These are phyloP conservation scores for Fusarium sp. DNA, from an alignment of 2,329 filamentous ascomycete genomes.

Conservation along the genomic window DNA sequence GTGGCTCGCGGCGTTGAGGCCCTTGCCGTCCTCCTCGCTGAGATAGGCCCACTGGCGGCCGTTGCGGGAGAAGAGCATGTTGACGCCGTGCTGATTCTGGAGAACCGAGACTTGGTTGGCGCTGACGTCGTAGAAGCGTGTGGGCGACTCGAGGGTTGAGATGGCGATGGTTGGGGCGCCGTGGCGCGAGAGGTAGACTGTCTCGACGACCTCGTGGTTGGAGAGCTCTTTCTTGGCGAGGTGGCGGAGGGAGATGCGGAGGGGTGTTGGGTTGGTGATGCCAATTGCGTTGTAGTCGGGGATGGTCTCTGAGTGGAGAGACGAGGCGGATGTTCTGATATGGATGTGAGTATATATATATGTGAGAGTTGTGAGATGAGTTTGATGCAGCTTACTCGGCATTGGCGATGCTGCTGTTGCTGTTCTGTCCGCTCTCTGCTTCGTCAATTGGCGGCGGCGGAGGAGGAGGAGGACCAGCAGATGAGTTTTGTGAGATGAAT, in stretches of 20 bases:
- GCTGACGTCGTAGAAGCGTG: conserved; percentile 41
- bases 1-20: conserved; percentile 35
- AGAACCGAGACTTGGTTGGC: conserved; percentile 37
- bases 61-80: conserved; percentile 39
- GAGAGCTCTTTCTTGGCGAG: conserved; percentile 44
- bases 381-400: conserved; percentile 19
- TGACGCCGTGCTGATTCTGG: conserved; percentile 42
- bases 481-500: conserved; percentile 41
- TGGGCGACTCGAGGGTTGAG: conserved; percentile 42
- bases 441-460: conserved; percentile 19
- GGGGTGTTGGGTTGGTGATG: conserved; percentile 42
- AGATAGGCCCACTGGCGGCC: conserved; percentile 43
- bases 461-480: conserved; percentile 2
- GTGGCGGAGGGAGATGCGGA: conserved; percentile 42
- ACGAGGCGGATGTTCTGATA: conserved; percentile 36
- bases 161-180: conserved; percentile 36
- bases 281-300: conserved; percentile 45
- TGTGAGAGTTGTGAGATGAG: background rate
- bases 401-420: conserved; percentile 15
- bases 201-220: conserved; percentile 42
- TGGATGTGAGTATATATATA: background rate
- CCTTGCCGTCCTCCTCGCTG: conserved; percentile 40
- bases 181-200: conserved; percentile 37
- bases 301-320: conserved; percentile 41
- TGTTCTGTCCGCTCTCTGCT: conserved; percentile 10